Evolutionary conservation across 352 stramenopile species (phyloP).

Genomic region (Pythium grandisporangium): DNA sequence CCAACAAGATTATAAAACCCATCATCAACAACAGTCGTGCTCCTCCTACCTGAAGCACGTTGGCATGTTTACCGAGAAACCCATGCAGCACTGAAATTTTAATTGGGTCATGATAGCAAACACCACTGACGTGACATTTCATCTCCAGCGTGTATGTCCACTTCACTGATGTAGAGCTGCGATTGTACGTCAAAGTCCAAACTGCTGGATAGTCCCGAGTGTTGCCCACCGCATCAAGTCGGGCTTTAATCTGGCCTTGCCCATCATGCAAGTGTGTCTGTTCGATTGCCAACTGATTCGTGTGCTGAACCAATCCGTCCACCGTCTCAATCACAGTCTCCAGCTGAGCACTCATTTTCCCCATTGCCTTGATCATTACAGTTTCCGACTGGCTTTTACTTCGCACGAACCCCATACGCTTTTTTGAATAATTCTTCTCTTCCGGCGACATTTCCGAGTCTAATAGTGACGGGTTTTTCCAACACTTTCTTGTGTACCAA

Average conservation of each 20-base stretch:
- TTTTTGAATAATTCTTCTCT: background rate
- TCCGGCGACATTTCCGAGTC: background rate
- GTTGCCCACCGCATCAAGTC: no score
- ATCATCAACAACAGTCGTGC: no score
- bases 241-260: no score
- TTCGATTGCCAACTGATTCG: background rate
- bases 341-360: background rate
- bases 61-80: slow-evolving; percentile 5
- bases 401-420: no score
- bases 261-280: background rate
- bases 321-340: background rate
- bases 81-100: background rate
- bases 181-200: slow-evolving; percentile 3
- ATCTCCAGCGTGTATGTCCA: slow-evolving; percentile 4
- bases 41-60: slow-evolving; percentile 3
- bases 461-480: background rate
- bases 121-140: slow-evolving; percentile 2
- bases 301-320: background rate
- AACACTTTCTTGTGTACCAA: slow-evolving; percentile 5
- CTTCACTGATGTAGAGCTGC: background rate
- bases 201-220: slow-evolving; percentile 5
- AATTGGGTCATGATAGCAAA: slow-evolving; percentile 7
- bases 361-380: no score
- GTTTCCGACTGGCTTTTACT: no score
- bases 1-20: no score